phyloP scores from a whole-genome alignment of 768 basidiomycete genomes.

The Mycena rebaudengoi region DNA sequence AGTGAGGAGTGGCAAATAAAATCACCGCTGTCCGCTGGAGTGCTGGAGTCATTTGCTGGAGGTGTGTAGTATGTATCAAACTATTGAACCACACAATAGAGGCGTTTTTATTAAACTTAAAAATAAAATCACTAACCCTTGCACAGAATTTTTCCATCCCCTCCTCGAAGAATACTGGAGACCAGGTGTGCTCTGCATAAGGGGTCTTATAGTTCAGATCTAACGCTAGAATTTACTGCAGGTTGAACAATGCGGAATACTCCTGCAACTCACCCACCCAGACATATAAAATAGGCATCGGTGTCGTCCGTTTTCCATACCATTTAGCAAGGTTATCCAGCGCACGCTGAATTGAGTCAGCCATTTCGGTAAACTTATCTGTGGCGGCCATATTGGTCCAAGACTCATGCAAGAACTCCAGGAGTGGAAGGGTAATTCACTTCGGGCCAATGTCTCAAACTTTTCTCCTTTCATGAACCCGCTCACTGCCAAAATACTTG shows the following conservation, averaged over 20 bases:
- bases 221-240: neutral
- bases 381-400: constrained; percentile 23
- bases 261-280: neutral
- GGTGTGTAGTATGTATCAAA: neutral
- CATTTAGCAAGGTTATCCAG: constrained; percentile 20
- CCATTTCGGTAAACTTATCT: neutral
- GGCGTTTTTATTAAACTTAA: neutral
- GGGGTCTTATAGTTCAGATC: neutral
- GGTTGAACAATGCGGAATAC: neutral
- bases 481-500: too few species aligned
- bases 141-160: neutral
- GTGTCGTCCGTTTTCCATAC: constrained; percentile 22
- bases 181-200: neutral
- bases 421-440: constrained; percentile 27
- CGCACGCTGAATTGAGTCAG: constrained; percentile 15
- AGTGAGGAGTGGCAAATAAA: too few species aligned
- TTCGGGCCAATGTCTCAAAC: too few species aligned
- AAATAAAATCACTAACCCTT: neutral
- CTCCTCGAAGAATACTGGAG: neutral
- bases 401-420: constrained; percentile 25
- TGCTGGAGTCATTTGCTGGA: too few species aligned
- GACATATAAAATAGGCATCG: constrained; percentile 19
- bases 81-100: too few species aligned
- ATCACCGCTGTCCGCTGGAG: too few species aligned
- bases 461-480: too few species aligned